A percentile compares a stretch with the other conserved stretches of the same genome.
Evolutionary conservation across 2,329 filamentous ascomycete genomes (phyloP).

Genomic region (Pyrenophora graminea): DNA sequence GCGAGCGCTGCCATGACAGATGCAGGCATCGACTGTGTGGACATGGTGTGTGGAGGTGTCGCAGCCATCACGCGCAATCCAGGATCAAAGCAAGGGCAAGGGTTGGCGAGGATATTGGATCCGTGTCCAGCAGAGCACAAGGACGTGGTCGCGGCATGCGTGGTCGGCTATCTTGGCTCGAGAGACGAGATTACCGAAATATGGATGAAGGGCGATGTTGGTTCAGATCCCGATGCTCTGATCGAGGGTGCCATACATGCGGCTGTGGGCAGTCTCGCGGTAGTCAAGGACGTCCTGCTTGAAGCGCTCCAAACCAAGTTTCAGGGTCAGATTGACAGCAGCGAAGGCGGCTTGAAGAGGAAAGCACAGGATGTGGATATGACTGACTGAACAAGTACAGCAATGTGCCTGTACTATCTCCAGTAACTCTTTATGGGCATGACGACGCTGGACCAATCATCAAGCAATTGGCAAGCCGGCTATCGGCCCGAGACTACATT

Average conservation of each 20-base stretch:
- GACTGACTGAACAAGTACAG: slow-evolving; percentile 29
- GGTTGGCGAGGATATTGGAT: slow-evolving; percentile 69
- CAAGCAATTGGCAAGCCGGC: not conserved
- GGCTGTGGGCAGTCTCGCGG: slow-evolving; percentile 61
- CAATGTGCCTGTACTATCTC: not conserved
- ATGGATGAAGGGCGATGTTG: slow-evolving; percentile 81
- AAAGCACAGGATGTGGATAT: slow-evolving; percentile 41
- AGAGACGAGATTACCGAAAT: slow-evolving; percentile 92
- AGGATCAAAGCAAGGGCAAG: slow-evolving; percentile 26
- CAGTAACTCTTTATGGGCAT: not conserved
- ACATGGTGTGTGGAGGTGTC: slow-evolving; percentile 85
- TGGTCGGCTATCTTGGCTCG: slow-evolving; percentile 83
- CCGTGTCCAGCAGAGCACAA: slow-evolving; percentile 80
- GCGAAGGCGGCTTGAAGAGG: slow-evolving; percentile 28
- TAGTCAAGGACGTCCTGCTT: slow-evolving; percentile 64
- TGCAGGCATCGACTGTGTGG: slow-evolving; percentile 93
- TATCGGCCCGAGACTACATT: not conserved
- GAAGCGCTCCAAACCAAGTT: slow-evolving; percentile 51
- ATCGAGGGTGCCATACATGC: slow-evolving; percentile 68
- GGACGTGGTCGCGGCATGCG: slow-evolving; percentile 78
- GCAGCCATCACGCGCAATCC: slow-evolving; percentile 69
- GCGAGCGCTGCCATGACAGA: slow-evolving; percentile 91
- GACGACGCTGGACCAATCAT: not conserved
- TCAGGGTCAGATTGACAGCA: slow-evolving; percentile 22
- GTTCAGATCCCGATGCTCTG: slow-evolving; percentile 55